phyloP scores from a whole-genome alignment of 192 early-diverging fungal genomes.

The Rhizophagus prolifer region DNA sequence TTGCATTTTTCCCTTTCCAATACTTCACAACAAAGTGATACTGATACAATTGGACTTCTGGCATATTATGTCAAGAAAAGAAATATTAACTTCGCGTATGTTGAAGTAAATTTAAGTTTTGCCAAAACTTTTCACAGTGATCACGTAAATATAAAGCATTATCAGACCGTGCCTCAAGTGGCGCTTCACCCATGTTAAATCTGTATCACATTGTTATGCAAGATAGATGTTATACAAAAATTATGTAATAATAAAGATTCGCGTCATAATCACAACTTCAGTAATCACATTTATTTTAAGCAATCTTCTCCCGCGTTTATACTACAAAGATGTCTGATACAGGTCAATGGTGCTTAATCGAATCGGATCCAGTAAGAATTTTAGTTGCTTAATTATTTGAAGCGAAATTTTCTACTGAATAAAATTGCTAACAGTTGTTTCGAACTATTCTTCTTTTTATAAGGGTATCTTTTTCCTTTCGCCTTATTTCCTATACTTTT shows the following conservation, averaged over 20 bases:
- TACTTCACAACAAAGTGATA: not conserved
- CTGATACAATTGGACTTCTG: not conserved
- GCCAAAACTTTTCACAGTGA: not conserved
- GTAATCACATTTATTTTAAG: not conserved
- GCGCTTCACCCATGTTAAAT: no score
- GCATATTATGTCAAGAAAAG: not conserved
- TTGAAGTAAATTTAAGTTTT: not conserved
- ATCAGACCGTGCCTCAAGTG: no score
- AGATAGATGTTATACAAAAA: no score
- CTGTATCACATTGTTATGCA: no score
- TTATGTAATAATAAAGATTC: no score
- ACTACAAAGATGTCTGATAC: conserved; percentile 46
- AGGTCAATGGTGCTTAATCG: conserved; percentile 85
- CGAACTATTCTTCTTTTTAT: not conserved
- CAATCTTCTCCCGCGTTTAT: not conserved
- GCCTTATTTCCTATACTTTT: not conserved
- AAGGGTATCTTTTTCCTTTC: not conserved
- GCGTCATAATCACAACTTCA: no score
- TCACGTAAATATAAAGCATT: no score
- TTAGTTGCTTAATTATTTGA: not conserved
- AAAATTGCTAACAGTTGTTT: not conserved
- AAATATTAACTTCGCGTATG: not conserved
- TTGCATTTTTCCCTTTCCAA: not conserved
- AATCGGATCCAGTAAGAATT: conserved; percentile 71
- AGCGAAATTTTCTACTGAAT: not conserved